These are phyloP conservation scores for Papilionanthe hybrid DNA, from an alignment of 116 monocot species.

Conservation along the genomic window DNA sequence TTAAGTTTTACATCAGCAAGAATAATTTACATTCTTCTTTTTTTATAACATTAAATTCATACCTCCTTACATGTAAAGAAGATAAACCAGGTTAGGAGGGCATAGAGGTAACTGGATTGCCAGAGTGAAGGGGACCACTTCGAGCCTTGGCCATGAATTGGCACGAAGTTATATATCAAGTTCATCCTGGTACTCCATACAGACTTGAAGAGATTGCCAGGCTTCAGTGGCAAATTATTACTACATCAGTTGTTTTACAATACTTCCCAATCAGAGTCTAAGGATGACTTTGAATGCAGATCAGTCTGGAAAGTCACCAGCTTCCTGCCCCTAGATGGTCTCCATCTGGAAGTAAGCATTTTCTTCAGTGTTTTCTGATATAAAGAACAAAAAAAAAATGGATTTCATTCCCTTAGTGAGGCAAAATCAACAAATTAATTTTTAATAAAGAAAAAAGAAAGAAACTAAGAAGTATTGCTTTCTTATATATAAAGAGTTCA, in stretches of 20 bases:
- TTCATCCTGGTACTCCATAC: no score
- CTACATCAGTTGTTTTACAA: not conserved
- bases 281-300: not conserved
- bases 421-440: not conserved
- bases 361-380: constrained; percentile 5
- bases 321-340: not conserved
- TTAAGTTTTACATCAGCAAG: no score
- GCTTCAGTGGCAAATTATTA: not conserved
- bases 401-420: not conserved
- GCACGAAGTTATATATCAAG: no score
- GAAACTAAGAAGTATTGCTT: not conserved
- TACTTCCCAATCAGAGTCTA: constrained; percentile 5
- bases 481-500: not conserved
- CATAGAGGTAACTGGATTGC: no score
- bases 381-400: not conserved
- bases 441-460: not conserved
- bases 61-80: no score
- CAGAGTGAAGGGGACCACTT: no score
- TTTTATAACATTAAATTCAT: no score
- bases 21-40: no score
- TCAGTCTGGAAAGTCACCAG: not conserved
- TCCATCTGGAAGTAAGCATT: not conserved
- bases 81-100: no score
- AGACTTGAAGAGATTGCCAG: no score
- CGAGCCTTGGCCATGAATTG: no score